Base-by-base conservation (phyloP, 257 asterid genomes). In the Salvia rosmarinus region DNA sequence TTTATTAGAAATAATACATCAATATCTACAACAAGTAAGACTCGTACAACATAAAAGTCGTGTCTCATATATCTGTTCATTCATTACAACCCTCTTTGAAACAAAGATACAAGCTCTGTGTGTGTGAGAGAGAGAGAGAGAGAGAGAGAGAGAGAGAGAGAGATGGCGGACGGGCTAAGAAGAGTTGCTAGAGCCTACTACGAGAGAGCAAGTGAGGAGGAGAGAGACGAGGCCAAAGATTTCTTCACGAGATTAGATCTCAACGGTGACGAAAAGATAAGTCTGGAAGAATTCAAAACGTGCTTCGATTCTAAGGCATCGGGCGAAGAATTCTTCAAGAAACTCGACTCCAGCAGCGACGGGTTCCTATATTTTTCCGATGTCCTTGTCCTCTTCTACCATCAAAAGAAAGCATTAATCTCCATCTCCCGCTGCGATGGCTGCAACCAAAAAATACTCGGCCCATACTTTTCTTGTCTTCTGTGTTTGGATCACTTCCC, bases 311-410 rank as follows among this genome's bases (percentile, higher is more conserved):
- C n/a, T n/a, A n/a, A n/a, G n/a, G n/a, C n/a, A n/a, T n/a, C 76
- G 0, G 50, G 57, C 8, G 79, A 64, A 4, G 42, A 50, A 1
- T 12, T 80, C 6, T 80, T 80, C 64, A 21, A 46, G 5, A 55
- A 73, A 3, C 70, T 80, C 1, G 77, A 80, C 9, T 49, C 60
- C 14, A 50, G 72, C 25, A 65, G 73, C 1, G 79, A 76, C 9
- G 81, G 84, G 13, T 47, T 17, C 14, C 73, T 80, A 7, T 73
- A 67, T 34, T 67, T 67, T 6, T 8, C 40, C 3, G 84, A 80
- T 1, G 21, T 37, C 17, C 56, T 62, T 1, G 67, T 62, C 1
- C 34, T 68, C 2, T 71, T 67, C 35, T 72, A 80, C 70, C 35
- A 62, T 10, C 11, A 20, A 0, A 62, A 19, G 19, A 62, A 62